Conservation (phyloP, 352 stramenopile species). For the Blastocystis sp. region DNA sequence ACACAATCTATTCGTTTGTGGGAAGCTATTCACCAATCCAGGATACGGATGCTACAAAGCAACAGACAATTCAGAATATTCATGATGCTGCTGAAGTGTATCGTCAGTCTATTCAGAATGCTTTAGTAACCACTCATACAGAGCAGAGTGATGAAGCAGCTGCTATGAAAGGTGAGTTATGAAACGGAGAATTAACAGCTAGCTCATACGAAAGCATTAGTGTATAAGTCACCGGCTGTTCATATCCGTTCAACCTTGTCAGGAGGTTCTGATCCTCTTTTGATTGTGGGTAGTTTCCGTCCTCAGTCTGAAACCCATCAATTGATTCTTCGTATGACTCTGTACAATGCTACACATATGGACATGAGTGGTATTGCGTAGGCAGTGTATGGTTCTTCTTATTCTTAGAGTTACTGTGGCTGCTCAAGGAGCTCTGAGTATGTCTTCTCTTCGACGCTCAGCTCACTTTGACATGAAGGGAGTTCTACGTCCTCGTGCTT, state of each 20-base stretch:
- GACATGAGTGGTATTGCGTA: conserved; percentile 44
- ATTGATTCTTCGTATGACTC: conserved; percentile 56
- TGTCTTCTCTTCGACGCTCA: conserved; percentile 15
- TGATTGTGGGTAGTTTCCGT: conserved; percentile 60
- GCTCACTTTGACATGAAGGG: conserved; percentile 61
- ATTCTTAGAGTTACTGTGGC: conserved; percentile 28
- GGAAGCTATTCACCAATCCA: conserved; percentile 34
- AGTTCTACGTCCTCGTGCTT: conserved; percentile 27
- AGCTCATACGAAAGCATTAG: background rate
- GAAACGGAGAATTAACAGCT: background rate
- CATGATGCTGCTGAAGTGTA: conserved; percentile 45
- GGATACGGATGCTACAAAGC: conserved; percentile 54
- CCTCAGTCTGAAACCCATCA: conserved; percentile 37
- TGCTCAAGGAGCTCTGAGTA: conserved; percentile 29
- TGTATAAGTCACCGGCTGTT: conserved; percentile 33
- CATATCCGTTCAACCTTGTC: conserved; percentile 55
- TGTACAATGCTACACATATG: conserved; percentile 58
- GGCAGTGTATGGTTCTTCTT: background rate
- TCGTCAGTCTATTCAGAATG: conserved; percentile 45
- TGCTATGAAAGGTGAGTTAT: background rate
- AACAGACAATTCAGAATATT: conserved; percentile 55
- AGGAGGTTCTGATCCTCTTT: conserved; percentile 48
- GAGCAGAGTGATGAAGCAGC: background rate
- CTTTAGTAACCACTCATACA: background rate
- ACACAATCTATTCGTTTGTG: conserved; percentile 52